These are phyloP conservation scores for Phytophthora uliginosa DNA, from an alignment of 352 stramenopile genomes.

Conservation along the genomic window DNA sequence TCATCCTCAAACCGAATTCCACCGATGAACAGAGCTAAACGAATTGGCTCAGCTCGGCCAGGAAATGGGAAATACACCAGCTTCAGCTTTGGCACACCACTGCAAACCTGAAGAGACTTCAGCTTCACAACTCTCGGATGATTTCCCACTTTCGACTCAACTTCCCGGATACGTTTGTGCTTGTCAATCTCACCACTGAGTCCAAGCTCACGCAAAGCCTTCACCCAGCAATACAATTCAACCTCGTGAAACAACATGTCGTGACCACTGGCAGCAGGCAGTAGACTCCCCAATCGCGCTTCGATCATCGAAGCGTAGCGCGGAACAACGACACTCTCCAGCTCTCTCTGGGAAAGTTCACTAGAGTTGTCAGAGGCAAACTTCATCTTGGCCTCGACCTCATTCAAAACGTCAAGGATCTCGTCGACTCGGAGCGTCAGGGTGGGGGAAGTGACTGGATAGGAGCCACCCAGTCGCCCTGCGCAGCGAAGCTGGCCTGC, in stretches of 20 bases:
- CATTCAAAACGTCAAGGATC: constrained; percentile 50
- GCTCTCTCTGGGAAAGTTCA: neutral
- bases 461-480: constrained; percentile 59
- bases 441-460: constrained; percentile 47
- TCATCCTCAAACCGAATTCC: constrained; percentile 66
- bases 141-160: constrained; percentile 31
- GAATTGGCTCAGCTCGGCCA: constrained; percentile 62
- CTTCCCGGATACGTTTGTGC: neutral
- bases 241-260: constrained; percentile 40
- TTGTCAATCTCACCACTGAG: neutral
- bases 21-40: constrained; percentile 55
- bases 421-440: constrained; percentile 65
- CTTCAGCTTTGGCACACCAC: constrained; percentile 44
- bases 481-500: constrained; percentile 65
- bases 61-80: constrained; percentile 66
- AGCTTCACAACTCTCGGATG: constrained; percentile 34
- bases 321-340: constrained; percentile 29
- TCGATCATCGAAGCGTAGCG: constrained; percentile 40
- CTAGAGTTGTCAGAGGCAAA: neutral
- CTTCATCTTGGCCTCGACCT: constrained; percentile 34
- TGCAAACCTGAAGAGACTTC: constrained; percentile 5
- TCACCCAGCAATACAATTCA: constrained; percentile 40
- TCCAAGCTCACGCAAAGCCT: constrained; percentile 7
- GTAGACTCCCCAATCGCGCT: constrained; percentile 32
- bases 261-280: neutral